phyloP scores from a whole-genome alignment of 345 rosid genomes.

The Hibiscus tridactylites region DNA sequence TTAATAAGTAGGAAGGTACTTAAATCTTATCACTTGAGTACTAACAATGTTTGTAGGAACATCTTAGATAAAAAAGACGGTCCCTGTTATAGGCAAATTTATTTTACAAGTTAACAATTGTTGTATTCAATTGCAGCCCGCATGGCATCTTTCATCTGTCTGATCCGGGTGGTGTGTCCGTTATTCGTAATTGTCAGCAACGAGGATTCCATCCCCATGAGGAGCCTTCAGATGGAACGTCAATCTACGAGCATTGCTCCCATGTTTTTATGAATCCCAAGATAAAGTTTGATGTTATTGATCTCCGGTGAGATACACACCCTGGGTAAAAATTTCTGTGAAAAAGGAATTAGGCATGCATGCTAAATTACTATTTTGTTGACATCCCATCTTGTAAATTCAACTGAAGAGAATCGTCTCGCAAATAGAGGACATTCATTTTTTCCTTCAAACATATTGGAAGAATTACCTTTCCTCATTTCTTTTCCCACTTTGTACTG shows the following conservation, averaged over 20 bases:
- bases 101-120: not conserved
- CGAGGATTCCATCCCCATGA: conserved; percentile 98
- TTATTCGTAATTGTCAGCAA: conserved; percentile 85
- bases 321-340: not conserved
- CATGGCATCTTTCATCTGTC: conserved; percentile 95
- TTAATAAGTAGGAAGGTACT: not conserved
- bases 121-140: conserved; percentile 37
- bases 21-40: not conserved
- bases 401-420: not conserved
- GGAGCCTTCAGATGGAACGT: conserved; percentile 68
- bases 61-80: not conserved
- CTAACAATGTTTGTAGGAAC: not conserved
- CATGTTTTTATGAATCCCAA: conserved; percentile 81
- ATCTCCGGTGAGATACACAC: conserved; percentile 57
- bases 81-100: not conserved
- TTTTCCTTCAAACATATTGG: not conserved
- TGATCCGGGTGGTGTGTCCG: conserved; percentile 80
- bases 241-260: conserved; percentile 89
- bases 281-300: conserved; percentile 59
- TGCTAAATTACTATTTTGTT: not conserved
- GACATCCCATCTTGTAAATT: conserved; percentile 6
- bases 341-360: not conserved
- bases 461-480: not conserved
- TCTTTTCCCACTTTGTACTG: not conserved
- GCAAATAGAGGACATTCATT: not conserved